These are phyloP conservation scores for Zelonia costaricensis DNA, from an alignment of 208 protist genomes.

Conservation along the genomic window DNA sequence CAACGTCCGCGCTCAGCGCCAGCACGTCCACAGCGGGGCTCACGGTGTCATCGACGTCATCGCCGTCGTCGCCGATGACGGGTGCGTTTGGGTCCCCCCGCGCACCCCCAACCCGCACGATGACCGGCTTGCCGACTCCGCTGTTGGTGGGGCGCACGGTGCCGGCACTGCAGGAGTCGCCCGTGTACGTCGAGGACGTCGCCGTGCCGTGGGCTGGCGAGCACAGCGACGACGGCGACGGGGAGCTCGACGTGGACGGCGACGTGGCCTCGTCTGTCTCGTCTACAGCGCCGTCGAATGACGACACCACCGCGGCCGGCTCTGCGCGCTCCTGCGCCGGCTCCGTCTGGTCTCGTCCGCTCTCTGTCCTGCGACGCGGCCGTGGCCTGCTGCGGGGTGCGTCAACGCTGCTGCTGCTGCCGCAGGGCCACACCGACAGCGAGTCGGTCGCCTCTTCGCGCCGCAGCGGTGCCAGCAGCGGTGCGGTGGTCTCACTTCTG, in stretches of 20 bases:
- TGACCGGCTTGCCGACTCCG: neutral
- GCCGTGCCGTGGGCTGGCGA: neutral
- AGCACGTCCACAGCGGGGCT: neutral
- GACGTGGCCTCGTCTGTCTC: neutral
- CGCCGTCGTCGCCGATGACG: neutral
- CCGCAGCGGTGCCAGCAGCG: slow-evolving; percentile 7
- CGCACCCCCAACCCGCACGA: neutral
- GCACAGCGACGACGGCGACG: neutral
- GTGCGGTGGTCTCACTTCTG: slow-evolving; percentile 7
- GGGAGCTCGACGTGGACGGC: too few species aligned
- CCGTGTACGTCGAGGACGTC: slow-evolving; percentile 11
- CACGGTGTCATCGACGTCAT: neutral
- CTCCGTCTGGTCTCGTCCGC: neutral
- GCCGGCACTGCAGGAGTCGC: neutral
- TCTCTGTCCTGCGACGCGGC: too few species aligned
- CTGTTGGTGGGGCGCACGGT: slow-evolving; percentile 4
- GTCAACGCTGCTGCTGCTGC: too few species aligned
- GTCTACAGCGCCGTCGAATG: neutral
- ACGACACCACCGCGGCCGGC: neutral
- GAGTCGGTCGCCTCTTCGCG: slow-evolving; percentile 5
- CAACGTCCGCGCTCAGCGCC: neutral
- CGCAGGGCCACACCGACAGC: neutral
- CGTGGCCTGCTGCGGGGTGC: too few species aligned
- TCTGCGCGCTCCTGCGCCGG: too few species aligned
- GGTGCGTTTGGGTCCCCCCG: too few species aligned